Percentiles rank a stretch among this genome's conserved stretches.
Conservation (phyloP, 75 land plant genomes). For the Pinus taeda region DNA sequence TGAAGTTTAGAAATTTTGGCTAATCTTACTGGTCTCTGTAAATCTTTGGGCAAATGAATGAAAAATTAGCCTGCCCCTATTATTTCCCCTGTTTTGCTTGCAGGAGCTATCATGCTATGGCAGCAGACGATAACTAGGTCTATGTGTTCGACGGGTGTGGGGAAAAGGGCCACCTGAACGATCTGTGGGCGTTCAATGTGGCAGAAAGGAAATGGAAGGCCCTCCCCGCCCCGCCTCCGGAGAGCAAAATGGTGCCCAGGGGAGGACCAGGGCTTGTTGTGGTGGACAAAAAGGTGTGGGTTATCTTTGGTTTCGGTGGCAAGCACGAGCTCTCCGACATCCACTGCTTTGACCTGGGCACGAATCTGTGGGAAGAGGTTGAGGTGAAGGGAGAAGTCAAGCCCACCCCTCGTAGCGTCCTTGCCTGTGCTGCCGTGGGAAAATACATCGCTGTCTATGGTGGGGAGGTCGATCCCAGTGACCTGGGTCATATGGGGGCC, state of each 20-base stretch:
- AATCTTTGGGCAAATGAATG: too few relatives aligned
- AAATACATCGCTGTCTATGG: conserved; percentile 65
- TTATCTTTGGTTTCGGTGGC: conserved; percentile 85
- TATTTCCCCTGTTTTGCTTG: neutral
- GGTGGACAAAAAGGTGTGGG: conserved; percentile 60
- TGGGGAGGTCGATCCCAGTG: conserved; percentile 93
- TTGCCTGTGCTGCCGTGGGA: conserved; percentile 53
- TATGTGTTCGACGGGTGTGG: conserved; percentile 95
- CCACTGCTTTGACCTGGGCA: conserved; percentile 55
- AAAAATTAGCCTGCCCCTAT: too few relatives aligned
- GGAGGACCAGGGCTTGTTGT: conserved; percentile 89
- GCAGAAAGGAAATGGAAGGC: conserved; percentile 46
- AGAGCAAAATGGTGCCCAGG: conserved; percentile 47
- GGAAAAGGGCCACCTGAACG: conserved; percentile 69
- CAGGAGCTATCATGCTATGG: conserved; percentile 91
- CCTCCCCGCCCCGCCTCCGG: conserved; percentile 40
- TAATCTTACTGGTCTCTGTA: too few relatives aligned
- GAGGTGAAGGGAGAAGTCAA: conserved; percentile 53
- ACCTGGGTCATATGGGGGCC: conserved; percentile 87
- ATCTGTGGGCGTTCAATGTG: conserved; percentile 75
- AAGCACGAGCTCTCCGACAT: conserved; percentile 66
- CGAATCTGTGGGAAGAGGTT: conserved; percentile 51
- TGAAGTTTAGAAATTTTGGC: too few relatives aligned
- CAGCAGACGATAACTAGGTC: conserved; percentile 62
- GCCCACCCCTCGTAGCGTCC: conserved; percentile 79